These are phyloP conservation scores for Apiospora phragmitis DNA, from an alignment of 2,329 filamentous ascomycete species.

Conservation along the genomic window DNA sequence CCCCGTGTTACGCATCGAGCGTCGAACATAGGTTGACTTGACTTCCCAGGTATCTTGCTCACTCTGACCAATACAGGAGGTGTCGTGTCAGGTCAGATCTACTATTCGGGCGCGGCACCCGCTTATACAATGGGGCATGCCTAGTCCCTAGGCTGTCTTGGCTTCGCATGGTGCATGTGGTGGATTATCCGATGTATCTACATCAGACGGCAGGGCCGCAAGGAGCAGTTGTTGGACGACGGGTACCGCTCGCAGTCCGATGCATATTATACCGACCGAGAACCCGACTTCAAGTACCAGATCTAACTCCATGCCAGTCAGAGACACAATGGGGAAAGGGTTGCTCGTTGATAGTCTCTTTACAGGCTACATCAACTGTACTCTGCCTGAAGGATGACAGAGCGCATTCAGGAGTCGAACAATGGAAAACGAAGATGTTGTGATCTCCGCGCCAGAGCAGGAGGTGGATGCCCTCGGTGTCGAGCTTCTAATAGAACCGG, in stretches of 20 bases:
- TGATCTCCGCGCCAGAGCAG: no score
- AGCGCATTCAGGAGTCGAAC: no score
- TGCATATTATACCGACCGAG: slow-evolving; percentile 45
- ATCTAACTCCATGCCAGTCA: slow-evolving; percentile 28
- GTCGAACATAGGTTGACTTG: neutral
- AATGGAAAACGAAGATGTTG: no score
- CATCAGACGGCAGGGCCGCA: slow-evolving; percentile 28
- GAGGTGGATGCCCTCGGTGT: no score
- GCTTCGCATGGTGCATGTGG: slow-evolving; percentile 38
- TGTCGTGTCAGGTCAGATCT: slow-evolving; percentile 30
- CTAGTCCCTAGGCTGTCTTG: slow-evolving; percentile 36
- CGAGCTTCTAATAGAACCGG: no score
- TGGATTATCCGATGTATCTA: slow-evolving; percentile 36
- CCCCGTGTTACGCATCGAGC: neutral
- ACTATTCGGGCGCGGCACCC: slow-evolving; percentile 25
- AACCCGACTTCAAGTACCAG: slow-evolving; percentile 51
- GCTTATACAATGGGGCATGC: slow-evolving; percentile 32
- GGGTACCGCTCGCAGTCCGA: slow-evolving; percentile 48
- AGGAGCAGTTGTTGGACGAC: slow-evolving; percentile 29
- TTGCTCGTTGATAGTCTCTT: neutral
- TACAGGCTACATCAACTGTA: no score
- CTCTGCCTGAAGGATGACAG: no score
- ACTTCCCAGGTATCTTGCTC: slow-evolving; percentile 18
- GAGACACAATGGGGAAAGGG: neutral
- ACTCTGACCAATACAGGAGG: slow-evolving; percentile 27